These are phyloP conservation scores for Mucor racemosus DNA, from an alignment of 371 early-diverging fungal species.

Conservation along the genomic window DNA sequence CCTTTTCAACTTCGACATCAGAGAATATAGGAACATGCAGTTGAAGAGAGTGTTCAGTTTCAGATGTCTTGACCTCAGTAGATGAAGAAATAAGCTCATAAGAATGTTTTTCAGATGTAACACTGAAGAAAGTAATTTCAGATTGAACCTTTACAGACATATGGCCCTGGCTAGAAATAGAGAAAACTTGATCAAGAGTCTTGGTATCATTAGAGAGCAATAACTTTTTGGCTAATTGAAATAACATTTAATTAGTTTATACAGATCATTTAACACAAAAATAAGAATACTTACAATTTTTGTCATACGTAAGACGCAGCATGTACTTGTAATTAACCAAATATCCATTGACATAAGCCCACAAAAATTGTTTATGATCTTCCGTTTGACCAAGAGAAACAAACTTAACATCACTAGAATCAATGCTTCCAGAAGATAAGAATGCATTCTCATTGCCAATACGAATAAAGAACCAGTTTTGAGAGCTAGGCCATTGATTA, in stretches of 20 bases:
- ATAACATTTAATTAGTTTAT: background rate
- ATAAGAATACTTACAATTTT: constrained; percentile 20
- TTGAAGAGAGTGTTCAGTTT: constrained; percentile 23
- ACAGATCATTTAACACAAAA: background rate
- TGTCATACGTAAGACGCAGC: constrained; percentile 37
- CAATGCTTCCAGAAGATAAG: constrained; percentile 37
- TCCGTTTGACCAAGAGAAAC: constrained; percentile 31
- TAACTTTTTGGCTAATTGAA: constrained; percentile 33
- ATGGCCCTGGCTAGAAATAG: constrained; percentile 31
- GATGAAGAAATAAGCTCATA: constrained; percentile 12
- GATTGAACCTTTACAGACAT: constrained; percentile 29
- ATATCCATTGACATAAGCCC: constrained; percentile 56
- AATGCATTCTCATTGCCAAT: constrained; percentile 40
- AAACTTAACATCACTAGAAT: constrained; percentile 34
- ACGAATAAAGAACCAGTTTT: constrained; percentile 50
- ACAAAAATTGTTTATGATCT: constrained; percentile 51
- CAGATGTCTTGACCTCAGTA: background rate
- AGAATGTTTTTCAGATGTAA: constrained; percentile 3
- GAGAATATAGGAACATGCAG: constrained; percentile 40
- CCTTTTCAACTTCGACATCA: constrained; percentile 29
- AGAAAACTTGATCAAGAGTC: constrained; percentile 33
- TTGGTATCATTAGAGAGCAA: constrained; percentile 31
- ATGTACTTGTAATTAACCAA: constrained; percentile 60
- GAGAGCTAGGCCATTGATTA: constrained; percentile 38
- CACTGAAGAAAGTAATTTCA: constrained; percentile 32